Percentiles rank a stretch among this genome's conserved stretches.
These are phyloP conservation scores for Hymenoscyphus linearis DNA, from an alignment of 2,329 filamentous ascomycete species.

Conservation along the genomic window DNA sequence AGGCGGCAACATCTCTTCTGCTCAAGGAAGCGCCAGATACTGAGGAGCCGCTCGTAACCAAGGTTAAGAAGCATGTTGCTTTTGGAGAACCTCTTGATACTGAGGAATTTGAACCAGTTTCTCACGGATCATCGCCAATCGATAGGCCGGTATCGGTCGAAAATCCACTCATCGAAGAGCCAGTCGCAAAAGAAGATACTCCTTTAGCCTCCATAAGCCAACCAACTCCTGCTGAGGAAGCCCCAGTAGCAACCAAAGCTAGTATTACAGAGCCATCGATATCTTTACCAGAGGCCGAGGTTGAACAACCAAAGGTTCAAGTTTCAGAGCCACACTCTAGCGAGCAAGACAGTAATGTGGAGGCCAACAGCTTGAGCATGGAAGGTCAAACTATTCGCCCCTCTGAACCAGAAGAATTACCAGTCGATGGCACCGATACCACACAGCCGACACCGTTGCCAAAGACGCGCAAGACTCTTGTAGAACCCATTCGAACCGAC, in stretches of 20 bases:
- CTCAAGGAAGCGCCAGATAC: not conserved
- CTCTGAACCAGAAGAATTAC: slow-evolving; percentile 23
- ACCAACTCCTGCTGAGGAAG: not conserved
- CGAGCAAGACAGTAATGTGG: slow-evolving; percentile 20
- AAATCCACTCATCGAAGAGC: not conserved
- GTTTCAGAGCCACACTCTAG: slow-evolving; percentile 28
- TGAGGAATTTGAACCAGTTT: not conserved
- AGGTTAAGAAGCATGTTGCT: slow-evolving; percentile 3
- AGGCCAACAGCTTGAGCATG: not conserved
- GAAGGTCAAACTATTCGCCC: slow-evolving; percentile 12
- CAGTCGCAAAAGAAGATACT: not conserved
- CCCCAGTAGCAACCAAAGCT: not conserved
- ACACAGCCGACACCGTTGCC: slow-evolving; percentile 16
- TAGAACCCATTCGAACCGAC: slow-evolving; percentile 53
- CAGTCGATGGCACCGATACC: slow-evolving; percentile 32
- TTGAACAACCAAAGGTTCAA: not conserved
- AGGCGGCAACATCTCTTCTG: not conserved
- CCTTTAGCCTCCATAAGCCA: not conserved
- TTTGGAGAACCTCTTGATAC: slow-evolving; percentile 1
- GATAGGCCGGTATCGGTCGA: not conserved
- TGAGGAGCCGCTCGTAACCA: not conserved
- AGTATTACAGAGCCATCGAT: not conserved
- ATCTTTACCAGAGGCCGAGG: not conserved
- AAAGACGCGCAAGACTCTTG: slow-evolving; percentile 23
- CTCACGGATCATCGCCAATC: not conserved